phyloP scores from a whole-genome alignment of 768 basidiomycete genomes.

The Lactifluus piperatus region DNA sequence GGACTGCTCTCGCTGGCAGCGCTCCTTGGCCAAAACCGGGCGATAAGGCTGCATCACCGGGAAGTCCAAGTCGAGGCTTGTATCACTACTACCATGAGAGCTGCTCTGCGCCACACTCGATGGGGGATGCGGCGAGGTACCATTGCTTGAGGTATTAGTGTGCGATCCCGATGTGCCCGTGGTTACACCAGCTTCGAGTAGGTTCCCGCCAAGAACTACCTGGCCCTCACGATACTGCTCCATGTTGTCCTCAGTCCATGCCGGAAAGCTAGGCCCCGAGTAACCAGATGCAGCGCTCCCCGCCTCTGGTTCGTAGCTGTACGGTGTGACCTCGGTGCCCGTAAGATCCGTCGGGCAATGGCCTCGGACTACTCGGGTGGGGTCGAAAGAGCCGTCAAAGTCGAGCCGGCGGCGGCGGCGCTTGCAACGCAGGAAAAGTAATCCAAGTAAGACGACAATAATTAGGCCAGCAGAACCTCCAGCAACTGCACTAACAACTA shows the following conservation, averaged over 20 bases:
- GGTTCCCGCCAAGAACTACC: constrained; percentile 22
- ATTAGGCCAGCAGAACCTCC: constrained; percentile 22
- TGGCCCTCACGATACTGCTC: constrained; percentile 21
- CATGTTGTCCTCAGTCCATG: constrained; percentile 21
- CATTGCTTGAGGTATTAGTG: constrained; percentile 13
- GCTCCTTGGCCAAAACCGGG: constrained; percentile 23
- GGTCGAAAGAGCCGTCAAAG: constrained; percentile 44
- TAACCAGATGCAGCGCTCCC: constrained; percentile 18
- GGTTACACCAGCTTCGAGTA: constrained; percentile 14
- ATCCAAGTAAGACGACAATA: constrained; percentile 22
- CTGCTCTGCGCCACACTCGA: not conserved
- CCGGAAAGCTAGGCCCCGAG: constrained; percentile 7
- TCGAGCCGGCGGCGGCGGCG: constrained; percentile 31
- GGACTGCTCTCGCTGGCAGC: constrained; percentile 15
- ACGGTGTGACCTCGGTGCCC: constrained; percentile 17
- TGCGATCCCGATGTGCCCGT: constrained; percentile 20
- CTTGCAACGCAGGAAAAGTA: constrained; percentile 27
- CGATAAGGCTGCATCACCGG: constrained; percentile 8
- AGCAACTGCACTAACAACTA: constrained; percentile 27
- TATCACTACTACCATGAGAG: not conserved
- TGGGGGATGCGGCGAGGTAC: not conserved
- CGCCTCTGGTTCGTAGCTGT: constrained; percentile 21
- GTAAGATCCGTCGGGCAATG: constrained; percentile 17
- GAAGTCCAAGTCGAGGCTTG: no score
- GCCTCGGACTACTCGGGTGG: constrained; percentile 33